Base-by-base conservation (phyloP, 2,329 filamentous ascomycete species). In the Dichotomopilus funicola region DNA sequence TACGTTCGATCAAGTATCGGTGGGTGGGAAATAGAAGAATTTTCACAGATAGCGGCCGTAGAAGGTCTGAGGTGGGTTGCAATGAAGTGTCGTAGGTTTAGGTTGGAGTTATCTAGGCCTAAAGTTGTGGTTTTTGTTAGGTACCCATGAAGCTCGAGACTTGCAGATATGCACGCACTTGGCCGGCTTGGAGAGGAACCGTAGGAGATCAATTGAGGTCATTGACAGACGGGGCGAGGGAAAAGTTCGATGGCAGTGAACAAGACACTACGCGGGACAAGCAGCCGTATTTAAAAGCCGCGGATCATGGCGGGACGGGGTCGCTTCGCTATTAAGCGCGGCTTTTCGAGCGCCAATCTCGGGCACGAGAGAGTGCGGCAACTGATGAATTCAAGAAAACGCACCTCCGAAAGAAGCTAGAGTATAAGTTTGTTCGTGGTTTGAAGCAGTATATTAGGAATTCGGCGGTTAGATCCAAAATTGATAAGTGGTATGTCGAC, bases 121-220 rank as follows among this genome's bases (percentile, higher is more conserved):
- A 60, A 13, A 36, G 13, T 7, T 4, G 8, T 43, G 38, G 34
- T 42, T 10, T 54, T 62, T 34, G 60, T 55, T 49, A 47, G 34
- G 35, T 5, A 1, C 19, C 12, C 40, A n/a, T 9, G 6, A 10
- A 13, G 40, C 31, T 42, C 42, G 5, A 3, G 10, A 44, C 38
- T 48, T 6, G 19, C 37, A 51, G 8, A 9, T 10, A 13, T 40
- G 33, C 41, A 53, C 88, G 71, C 76, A 95, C 91, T 95, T 95
- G 74, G 89, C 89, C 71, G 90, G 90, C 80, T 94, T 94, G 71
- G 89, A 95, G 67, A 96, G 84, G 78, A 95, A 94, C 77, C 90
- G 88, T 71, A 95, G 83, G 70, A 95, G 85, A 75, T 95, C 89
- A 77, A 86, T 88, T 73, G 82, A 86, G 87, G 84, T 91, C 91